These are phyloP conservation scores for Sporothrix dimorphospora DNA, from an alignment of 2,329 filamentous ascomycete genomes.

Conservation along the genomic window DNA sequence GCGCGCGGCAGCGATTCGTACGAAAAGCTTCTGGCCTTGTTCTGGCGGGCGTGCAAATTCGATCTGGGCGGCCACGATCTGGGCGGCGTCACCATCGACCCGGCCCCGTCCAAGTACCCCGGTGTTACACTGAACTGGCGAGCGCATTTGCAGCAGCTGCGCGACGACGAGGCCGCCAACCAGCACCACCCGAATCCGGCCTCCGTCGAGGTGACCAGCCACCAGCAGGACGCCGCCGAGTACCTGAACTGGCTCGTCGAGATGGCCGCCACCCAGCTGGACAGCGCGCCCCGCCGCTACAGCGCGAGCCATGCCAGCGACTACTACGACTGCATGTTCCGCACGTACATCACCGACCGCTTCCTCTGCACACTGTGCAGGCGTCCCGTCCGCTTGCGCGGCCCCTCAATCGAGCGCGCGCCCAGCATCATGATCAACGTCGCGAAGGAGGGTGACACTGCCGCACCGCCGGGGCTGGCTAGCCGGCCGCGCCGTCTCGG, in stretches of 20 bases:
- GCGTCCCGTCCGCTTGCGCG: conserved; percentile 25
- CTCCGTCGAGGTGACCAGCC: neutral
- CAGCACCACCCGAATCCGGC: neutral
- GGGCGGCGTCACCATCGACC: neutral
- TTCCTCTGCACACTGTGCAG: conserved; percentile 22
- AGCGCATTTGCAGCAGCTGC: neutral
- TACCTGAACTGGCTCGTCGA: conserved; percentile 27
- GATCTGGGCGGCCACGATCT: neutral
- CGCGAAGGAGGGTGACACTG: neutral
- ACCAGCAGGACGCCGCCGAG: conserved; percentile 29
- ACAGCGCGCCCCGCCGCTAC: conserved; percentile 6
- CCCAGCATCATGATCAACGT: conserved; percentile 3
- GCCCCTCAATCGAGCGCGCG: neutral
- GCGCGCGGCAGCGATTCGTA: neutral
- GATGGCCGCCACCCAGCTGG: conserved; percentile 24
- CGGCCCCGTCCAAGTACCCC: too few relatives aligned
- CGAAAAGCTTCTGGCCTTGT: conserved; percentile 17
- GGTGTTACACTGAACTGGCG: neutral
- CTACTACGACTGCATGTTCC: conserved; percentile 27
- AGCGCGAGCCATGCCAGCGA: neutral
- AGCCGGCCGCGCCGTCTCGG: neutral
- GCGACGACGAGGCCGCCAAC: too few relatives aligned
- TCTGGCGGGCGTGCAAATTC: conserved; percentile 31
- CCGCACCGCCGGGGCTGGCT: neutral
- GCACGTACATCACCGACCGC: conserved; percentile 18